A percentile compares a stretch with the other conserved stretches of the same genome.
phyloP scores from a whole-genome alignment of 306 rosid species.

The Cajanus cajan region DNA sequence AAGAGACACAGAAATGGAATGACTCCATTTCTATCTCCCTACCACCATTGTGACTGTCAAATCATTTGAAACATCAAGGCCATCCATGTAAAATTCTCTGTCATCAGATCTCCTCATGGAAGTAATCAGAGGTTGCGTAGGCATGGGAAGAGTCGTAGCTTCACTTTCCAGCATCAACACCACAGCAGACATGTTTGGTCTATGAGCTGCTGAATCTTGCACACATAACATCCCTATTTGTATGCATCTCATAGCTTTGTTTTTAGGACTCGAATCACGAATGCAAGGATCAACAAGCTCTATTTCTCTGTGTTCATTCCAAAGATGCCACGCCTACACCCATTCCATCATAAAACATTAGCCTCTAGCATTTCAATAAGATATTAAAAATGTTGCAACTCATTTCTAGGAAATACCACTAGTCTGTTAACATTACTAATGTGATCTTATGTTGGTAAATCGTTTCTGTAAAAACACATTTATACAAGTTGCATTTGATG shows the following conservation, averaged over 20 bases:
- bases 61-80: slow-evolving; percentile 55
- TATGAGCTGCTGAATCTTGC: slow-evolving; percentile 72
- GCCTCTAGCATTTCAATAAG: neutral
- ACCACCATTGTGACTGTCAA: slow-evolving; percentile 60
- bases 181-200: slow-evolving; percentile 77
- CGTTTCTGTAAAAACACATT: neutral
- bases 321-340: slow-evolving; percentile 83
- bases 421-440: neutral
- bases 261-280: slow-evolving; percentile 40
- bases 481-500: neutral
- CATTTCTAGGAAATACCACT: neutral
- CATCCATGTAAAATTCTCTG: slow-evolving; percentile 45
- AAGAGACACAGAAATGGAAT: neutral
- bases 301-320: slow-evolving; percentile 58
- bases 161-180: slow-evolving; percentile 86
- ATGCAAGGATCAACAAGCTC: slow-evolving; percentile 71
- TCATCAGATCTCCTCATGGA: slow-evolving; percentile 55
- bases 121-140: slow-evolving; percentile 63
- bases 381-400: neutral
- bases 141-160: slow-evolving; percentile 55
- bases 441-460: neutral
- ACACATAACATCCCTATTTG: slow-evolving; percentile 81
- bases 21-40: slow-evolving; percentile 58
- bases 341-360: slow-evolving; percentile 27
- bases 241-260: slow-evolving; percentile 67